Percentiles rank a stretch among this genome's conserved stretches.
Conservation (phyloP, 768 basidiomycete genomes). For the Lactarius indigo region DNA sequence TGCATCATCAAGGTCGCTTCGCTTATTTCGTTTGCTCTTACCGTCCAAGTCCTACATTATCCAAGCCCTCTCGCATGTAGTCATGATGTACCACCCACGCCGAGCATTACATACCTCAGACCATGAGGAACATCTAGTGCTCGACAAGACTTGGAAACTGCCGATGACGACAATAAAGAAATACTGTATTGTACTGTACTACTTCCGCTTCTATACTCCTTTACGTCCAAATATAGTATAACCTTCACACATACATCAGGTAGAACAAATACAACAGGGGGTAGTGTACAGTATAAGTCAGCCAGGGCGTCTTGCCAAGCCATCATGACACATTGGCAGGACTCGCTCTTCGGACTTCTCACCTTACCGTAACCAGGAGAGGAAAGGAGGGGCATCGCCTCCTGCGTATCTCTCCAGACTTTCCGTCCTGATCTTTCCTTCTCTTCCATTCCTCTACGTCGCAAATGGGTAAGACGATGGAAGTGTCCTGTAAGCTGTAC, state of each 20-base stretch:
- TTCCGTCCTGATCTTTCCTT: too few relatives aligned
- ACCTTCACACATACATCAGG: neutral
- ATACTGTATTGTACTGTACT: too few relatives aligned
- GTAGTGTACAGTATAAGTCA: too few relatives aligned
- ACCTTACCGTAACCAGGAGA: too few relatives aligned
- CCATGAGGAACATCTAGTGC: neutral
- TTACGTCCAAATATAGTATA: neutral
- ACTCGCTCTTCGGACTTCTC: neutral
- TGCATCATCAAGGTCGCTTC: neutral
- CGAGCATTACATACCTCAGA: neutral
- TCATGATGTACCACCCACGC: neutral
- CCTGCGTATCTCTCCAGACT: too few relatives aligned
- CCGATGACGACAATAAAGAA: too few relatives aligned
- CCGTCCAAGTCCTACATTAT: too few relatives aligned
- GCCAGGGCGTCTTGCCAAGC: neutral
- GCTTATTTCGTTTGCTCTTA: neutral
- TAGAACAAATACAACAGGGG: too few relatives aligned
- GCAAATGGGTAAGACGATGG: neutral
- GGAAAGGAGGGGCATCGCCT: too few relatives aligned
- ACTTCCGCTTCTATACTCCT: neutral
- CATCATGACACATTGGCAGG: neutral
- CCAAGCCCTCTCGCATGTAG: neutral
- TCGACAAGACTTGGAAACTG: neutral
- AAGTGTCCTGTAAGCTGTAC: neutral
- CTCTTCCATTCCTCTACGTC: neutral